Percentiles rank a stretch among this genome's conserved stretches.
Conservation (phyloP, 192 early-diverging fungal genomes). For the Borealophlyctis nickersoniae region DNA sequence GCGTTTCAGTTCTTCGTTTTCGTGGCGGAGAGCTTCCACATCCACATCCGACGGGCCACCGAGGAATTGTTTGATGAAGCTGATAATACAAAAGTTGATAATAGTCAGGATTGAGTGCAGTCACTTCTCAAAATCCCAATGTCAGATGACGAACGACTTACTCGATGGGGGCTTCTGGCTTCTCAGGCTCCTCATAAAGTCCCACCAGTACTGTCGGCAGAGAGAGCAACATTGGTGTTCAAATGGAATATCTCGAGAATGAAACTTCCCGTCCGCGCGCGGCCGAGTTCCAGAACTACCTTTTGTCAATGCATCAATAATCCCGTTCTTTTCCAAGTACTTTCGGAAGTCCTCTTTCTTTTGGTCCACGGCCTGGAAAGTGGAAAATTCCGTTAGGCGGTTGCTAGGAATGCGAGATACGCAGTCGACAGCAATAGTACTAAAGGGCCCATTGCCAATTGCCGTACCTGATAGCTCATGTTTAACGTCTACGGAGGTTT, state of each 20-base stretch:
- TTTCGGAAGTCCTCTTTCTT: constrained; percentile 68
- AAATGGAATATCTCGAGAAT: background rate
- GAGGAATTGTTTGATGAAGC: constrained; percentile 61
- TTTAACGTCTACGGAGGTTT: too few relatives aligned
- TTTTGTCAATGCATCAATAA: constrained; percentile 63
- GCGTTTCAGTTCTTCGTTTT: constrained; percentile 57
- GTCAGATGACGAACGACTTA: constrained; percentile 14
- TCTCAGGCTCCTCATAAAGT: constrained; percentile 64
- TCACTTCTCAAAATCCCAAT: too few relatives aligned
- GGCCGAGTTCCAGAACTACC: constrained; percentile 24
- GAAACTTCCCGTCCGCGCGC: background rate
- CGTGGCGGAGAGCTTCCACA: constrained; percentile 48
- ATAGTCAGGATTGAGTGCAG: too few relatives aligned
- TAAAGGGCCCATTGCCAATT: too few relatives aligned
- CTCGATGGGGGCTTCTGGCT: constrained; percentile 61
- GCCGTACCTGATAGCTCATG: too few relatives aligned
- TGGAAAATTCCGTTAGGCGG: too few relatives aligned
- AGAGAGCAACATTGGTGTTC: background rate
- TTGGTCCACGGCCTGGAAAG: constrained; percentile 45
- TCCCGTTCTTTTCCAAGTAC: constrained; percentile 62
- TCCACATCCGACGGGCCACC: constrained; percentile 57
- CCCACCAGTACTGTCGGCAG: constrained; percentile 52
- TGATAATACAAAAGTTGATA: constrained; percentile 8
- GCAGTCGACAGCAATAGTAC: too few relatives aligned
- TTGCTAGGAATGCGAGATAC: too few relatives aligned